Base-by-base conservation (phyloP, 2,329 filamentous ascomycete genomes). In the Keithomyces neogunnii region DNA sequence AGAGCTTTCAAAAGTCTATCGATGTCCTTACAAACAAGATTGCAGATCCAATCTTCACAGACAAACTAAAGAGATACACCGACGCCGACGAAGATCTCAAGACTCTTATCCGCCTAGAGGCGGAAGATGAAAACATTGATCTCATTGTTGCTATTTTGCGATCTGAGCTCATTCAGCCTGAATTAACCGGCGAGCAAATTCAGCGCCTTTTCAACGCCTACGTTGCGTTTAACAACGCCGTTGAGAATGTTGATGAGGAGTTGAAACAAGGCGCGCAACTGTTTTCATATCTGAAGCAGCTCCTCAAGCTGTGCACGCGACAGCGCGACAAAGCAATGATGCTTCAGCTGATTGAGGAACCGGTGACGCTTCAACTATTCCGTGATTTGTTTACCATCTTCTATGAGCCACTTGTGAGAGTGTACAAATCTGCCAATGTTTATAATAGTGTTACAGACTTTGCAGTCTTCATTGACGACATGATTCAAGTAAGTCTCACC, bases 361-460 rank as follows among this genome's bases (percentile, higher is more conserved):
- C 93, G 0, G 91, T 92, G n/a, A 97, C 93, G 0, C 76, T 99
- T n/a, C 87, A 95, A 64, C 78, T 99, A 31, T 93, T 99, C 78
- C 84, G 90, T 46, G 93, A 99, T 63, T 78, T 99, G 29, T 97
- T 99, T 67, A 95, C 90, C 35, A 97, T 99, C 65, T 99, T 99
- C 73, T 99, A 99, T 70, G 93, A 99, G 66, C 93, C 93, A 0
- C 82, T 99, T 28, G 89, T 99, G 13, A 82, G 93, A 46, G 93
- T 99, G 0, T 99, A 99, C 77, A 99, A 97, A 71, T 96, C 91
- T 26, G 93, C 93, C 57, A 99, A 97, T 61, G 92, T 99, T 30
- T 97, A 97, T 76, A 93, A 84, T 73, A 95, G 88, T 64, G 92
- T 99, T 54, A 97, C 92, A 0, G 93, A 99, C 68, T 97, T 99